A percentile compares a stretch with the other conserved stretches of the same genome.
Conservation (phyloP, 1,284 basidiomycete species). For the Tilletiopsis washingtonensis region DNA sequence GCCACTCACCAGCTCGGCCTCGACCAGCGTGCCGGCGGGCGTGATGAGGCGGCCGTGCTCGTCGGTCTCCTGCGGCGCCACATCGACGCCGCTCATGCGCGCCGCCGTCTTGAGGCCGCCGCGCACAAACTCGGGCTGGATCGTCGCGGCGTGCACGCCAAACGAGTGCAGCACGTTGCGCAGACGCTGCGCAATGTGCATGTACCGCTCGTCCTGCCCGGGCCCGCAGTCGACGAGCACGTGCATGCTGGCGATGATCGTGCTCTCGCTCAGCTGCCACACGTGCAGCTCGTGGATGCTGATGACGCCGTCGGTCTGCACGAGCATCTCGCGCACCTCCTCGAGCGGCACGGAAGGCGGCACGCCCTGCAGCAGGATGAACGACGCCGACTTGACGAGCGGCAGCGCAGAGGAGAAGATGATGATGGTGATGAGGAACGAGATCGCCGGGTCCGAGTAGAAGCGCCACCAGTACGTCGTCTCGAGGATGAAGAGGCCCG, state of each 20-base stretch:
- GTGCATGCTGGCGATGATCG: conserved; percentile 91
- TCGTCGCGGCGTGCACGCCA: conserved; percentile 73
- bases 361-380: conserved; percentile 94
- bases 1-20: conserved; percentile 20
- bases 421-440: conserved; percentile 87
- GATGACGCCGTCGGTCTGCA: conserved; percentile 73
- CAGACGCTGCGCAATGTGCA: conserved; percentile 78
- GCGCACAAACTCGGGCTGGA: conserved; percentile 45
- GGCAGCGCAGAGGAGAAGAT: conserved; percentile 94
- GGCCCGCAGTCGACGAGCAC: conserved; percentile 66
- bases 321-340: conserved; percentile 70
- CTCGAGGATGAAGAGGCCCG: conserved; percentile 59
- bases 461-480: conserved; percentile 51
- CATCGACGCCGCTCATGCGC: conserved; percentile 28
- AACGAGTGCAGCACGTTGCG: conserved; percentile 73
- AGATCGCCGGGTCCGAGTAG: conserved; percentile 90
- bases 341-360: conserved; percentile 82
- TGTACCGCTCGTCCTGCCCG: conserved; percentile 63
- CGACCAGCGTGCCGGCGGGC: conserved; percentile 29
- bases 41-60: conserved; percentile 32
- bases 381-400: conserved; percentile 85
- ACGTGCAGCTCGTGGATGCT: conserved; percentile 84
- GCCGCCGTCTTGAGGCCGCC: conserved; percentile 40
- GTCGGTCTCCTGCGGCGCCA: conserved; percentile 22
- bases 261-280: conserved; percentile 84